Conservation (phyloP, 768 basidiomycete genomes). For the Suillus luteus region DNA sequence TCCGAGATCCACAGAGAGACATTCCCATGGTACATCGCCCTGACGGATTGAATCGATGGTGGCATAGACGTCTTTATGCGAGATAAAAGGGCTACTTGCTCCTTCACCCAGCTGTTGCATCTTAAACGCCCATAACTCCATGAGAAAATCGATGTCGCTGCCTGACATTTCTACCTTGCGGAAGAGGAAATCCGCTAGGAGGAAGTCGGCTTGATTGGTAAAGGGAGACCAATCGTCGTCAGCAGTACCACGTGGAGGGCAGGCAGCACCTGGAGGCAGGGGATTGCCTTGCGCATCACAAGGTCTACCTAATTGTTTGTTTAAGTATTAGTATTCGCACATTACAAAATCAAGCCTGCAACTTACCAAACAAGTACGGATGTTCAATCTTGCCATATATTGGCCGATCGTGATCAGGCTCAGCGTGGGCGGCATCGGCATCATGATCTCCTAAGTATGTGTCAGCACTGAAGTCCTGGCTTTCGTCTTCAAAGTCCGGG, state of each 20-base stretch:
- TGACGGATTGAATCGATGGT: slow-evolving; percentile 36
- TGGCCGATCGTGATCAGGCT: neutral
- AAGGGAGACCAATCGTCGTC: slow-evolving; percentile 24
- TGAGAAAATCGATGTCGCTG: slow-evolving; percentile 26
- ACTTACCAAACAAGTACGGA: neutral
- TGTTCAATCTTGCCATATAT: neutral
- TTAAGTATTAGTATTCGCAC: neutral
- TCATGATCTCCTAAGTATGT: neutral
- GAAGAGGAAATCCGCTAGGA: slow-evolving; percentile 16
- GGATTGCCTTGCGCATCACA: neutral
- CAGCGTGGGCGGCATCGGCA: neutral
- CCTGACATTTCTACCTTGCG: slow-evolving; percentile 24
- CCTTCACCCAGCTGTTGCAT: slow-evolving; percentile 9
- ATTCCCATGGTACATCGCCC: slow-evolving; percentile 41
- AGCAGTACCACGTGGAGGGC: neutral
- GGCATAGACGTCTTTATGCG: slow-evolving; percentile 32
- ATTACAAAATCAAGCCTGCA: neutral
- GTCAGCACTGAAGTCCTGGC: neutral
- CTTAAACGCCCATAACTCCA: slow-evolving; percentile 19
- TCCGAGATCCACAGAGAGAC: slow-evolving; percentile 24
- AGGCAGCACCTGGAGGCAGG: slow-evolving; percentile 2
- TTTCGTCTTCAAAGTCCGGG: neutral
- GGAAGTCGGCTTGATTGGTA: slow-evolving; percentile 20
- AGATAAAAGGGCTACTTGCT: slow-evolving; percentile 31
- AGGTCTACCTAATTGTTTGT: neutral